These are phyloP conservation scores for Hypoxylon sp. DNA, from an alignment of 2,329 filamentous ascomycete species.

Conservation along the genomic window DNA sequence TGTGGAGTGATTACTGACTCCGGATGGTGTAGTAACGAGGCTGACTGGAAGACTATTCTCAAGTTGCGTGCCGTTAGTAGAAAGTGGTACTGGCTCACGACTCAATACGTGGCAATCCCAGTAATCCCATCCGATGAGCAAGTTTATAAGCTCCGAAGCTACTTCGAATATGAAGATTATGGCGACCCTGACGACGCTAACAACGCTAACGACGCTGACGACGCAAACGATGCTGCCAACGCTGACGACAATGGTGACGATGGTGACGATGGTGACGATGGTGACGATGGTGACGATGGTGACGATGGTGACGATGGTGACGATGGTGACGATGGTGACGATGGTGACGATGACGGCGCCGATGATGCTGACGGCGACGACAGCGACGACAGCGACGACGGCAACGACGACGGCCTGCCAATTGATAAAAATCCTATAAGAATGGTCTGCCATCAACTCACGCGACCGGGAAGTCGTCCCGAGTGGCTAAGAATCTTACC, in stretches of 20 bases:
- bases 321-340: too few species aligned
- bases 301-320: too few species aligned
- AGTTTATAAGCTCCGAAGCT: not conserved
- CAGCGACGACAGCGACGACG: not conserved
- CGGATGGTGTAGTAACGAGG: not conserved
- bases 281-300: too few species aligned
- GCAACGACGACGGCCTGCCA: too few species aligned
- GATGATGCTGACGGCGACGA: too few species aligned
- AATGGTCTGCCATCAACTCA: conserved; percentile 14
- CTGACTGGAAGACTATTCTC: not conserved
- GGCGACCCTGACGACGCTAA: not conserved
- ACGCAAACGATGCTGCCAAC: too few species aligned
- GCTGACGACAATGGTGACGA: too few species aligned
- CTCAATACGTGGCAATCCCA: not conserved
- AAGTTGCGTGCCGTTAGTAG: not conserved
- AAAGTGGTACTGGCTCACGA: not conserved
- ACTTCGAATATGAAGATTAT: too few species aligned
- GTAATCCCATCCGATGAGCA: not conserved
- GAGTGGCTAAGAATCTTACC: not conserved
- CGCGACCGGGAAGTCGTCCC: conserved; percentile 2
- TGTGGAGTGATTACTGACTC: too few species aligned
- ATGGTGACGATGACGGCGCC: too few species aligned
- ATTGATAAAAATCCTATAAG: not conserved
- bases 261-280: too few species aligned
- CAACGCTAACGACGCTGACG: too few species aligned